Evolutionary conservation across 1,284 basidiomycete species (phyloP).

Genomic region (Dichomitus squalens): DNA sequence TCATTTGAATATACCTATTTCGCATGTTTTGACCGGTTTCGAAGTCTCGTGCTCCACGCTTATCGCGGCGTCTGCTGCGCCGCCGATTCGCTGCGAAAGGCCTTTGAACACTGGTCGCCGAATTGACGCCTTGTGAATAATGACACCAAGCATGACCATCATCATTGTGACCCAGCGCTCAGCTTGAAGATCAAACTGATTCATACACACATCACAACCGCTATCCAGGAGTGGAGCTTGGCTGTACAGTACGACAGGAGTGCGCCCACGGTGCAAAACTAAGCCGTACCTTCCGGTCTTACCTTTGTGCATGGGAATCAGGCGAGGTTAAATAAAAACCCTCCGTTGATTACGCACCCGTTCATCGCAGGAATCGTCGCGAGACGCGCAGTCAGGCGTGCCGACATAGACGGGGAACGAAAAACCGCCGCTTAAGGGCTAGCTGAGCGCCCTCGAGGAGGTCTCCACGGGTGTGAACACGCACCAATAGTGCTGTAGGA

Average conservation of each 20-base stretch:
- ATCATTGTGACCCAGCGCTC: too few relatives aligned
- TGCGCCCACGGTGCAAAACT: neutral
- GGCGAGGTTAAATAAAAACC: slow-evolving; percentile 4
- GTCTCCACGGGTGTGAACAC: neutral
- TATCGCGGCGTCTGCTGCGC: too few relatives aligned
- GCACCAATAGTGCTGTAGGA: too few relatives aligned
- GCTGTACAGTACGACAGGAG: neutral
- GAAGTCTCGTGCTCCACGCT: too few relatives aligned
- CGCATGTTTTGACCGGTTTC: too few relatives aligned
- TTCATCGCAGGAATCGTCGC: slow-evolving; percentile 11
- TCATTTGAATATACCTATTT: too few relatives aligned
- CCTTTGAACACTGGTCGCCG: too few relatives aligned
- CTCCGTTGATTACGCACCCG: slow-evolving; percentile 14
- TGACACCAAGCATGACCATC: too few relatives aligned
- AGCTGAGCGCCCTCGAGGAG: slow-evolving; percentile 4
- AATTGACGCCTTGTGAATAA: neutral
- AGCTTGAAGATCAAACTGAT: too few relatives aligned
- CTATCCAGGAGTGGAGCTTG: neutral
- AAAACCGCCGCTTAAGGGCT: slow-evolving; percentile 7
- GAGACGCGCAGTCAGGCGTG: slow-evolving; percentile 3
- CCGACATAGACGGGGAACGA: slow-evolving; percentile 10
- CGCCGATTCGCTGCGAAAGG: too few relatives aligned
- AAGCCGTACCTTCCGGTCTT: neutral
- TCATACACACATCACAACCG: too few relatives aligned
- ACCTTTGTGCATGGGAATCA: neutral